Base-by-base conservation (phyloP, 441 rosid species). In the Eruca vesicaria region DNA sequence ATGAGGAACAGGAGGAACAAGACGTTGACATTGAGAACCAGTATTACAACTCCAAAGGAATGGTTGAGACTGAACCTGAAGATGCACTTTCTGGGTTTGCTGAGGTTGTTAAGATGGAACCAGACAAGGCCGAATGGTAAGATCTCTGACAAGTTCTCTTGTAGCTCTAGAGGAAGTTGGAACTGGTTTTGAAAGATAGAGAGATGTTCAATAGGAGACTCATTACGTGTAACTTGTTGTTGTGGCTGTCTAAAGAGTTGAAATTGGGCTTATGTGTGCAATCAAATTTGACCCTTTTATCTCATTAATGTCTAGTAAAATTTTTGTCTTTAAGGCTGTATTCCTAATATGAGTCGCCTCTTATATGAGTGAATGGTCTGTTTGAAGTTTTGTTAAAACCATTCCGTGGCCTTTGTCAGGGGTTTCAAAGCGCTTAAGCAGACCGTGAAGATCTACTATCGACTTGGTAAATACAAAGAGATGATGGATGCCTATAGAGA, bases 361-460 rank as follows among this genome's bases (percentile, higher is more conserved):
- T 53, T 7, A 10, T 38, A 26, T 43, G 26, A 23, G 26, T 23
- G 26, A 23, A 23, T 23, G 26, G 26, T 26, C 4, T 36, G 20
- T 29, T 29, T 68, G 63, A 3, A 4, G 19, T 29, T 76, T 62
- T 72, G 53, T 36, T 63, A 10, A 50, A 75, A 20, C 29, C 26
- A 23, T 23, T 63, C 11, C 9, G 18, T 63, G 41, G 33, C 5
- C 12, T 33, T 75, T 78, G 36, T 63, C 81, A 96, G 99, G 99
- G 99, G 98, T 43, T 96, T 96, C 81, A 96, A 96, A 83, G 91
- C 99, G 59, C 89, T 96, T 9, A 96, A 96, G 85, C 99, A 94
- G 86, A 94, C 96, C 0, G 99, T 94, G 58, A 96, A 96, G 87
- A 91, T 96, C 55, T 96, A 96, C 74, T 92, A 96, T 82, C 96